These are phyloP conservation scores for Tripterygium wilfordii DNA, from an alignment of 177 flowering plant genomes.

Conservation along the genomic window DNA sequence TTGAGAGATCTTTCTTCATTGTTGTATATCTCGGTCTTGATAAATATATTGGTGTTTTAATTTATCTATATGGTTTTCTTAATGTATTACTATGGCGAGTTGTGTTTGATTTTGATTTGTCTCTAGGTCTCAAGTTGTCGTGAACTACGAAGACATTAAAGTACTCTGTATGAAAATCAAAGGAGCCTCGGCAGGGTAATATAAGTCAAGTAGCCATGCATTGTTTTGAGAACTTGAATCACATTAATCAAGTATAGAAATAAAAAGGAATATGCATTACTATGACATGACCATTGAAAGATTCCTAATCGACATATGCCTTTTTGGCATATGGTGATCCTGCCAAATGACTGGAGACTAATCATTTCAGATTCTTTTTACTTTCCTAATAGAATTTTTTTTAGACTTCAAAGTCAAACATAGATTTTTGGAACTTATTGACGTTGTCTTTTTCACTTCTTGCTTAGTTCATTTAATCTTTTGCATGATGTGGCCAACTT, in stretches of 20 bases:
- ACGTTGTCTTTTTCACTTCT: too few species aligned
- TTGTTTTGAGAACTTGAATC: not conserved
- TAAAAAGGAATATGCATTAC: too few species aligned
- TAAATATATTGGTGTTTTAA: not conserved
- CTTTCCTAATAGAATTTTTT: too few species aligned
- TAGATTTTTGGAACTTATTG: too few species aligned
- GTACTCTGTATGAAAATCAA: conserved; percentile 2
- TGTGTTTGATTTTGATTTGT: not conserved
- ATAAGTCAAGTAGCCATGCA: not conserved
- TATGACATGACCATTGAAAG: too few species aligned
- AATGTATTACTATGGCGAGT: not conserved
- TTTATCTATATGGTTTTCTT: not conserved
- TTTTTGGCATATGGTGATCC: not conserved
- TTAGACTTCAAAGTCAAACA: too few species aligned
- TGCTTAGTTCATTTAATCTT: too few species aligned
- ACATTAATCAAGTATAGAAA: too few species aligned
- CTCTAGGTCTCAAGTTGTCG: conserved; percentile 2
- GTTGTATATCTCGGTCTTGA: conserved; percentile 1
- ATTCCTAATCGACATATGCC: not conserved
- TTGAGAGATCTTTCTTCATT: not conserved
- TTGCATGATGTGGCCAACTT: too few species aligned
- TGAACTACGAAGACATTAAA: conserved; percentile 6
- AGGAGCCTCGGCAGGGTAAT: conserved; percentile 7
- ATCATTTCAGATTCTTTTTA: too few species aligned
- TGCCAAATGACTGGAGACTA: not conserved